Evolutionary conservation across 2,329 filamentous ascomycete species (phyloP).

Genomic region (Stylonectria norvegica): DNA sequence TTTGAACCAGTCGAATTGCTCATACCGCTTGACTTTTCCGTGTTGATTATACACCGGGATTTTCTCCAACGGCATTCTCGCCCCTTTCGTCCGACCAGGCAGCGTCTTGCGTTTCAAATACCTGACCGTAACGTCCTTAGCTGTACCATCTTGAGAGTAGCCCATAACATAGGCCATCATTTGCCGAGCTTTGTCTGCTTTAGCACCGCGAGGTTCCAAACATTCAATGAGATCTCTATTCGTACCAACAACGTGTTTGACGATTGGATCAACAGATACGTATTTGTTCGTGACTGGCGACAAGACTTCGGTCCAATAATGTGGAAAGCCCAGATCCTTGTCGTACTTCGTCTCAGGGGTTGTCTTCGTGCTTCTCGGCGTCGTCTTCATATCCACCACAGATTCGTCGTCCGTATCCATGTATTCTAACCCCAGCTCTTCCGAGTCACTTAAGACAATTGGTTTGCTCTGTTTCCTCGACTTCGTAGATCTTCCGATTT

Average conservation of each 20-base stretch:
- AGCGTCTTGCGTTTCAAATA: slow-evolving; percentile 80
- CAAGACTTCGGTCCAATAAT: slow-evolving; percentile 90
- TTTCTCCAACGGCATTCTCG: slow-evolving; percentile 74
- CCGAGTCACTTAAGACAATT: slow-evolving; percentile 37
- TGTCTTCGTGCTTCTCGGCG: slow-evolving; percentile 36
- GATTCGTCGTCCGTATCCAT: slow-evolving; percentile 57
- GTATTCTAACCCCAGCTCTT: slow-evolving; percentile 41
- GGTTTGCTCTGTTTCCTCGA: slow-evolving; percentile 5
- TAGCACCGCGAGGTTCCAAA: slow-evolving; percentile 78
- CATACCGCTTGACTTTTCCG: slow-evolving; percentile 73
- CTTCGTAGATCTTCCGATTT: slow-evolving; percentile 10
- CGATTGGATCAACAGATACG: slow-evolving; percentile 72
- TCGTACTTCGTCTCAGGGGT: slow-evolving; percentile 56
- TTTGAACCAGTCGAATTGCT: slow-evolving; percentile 86
- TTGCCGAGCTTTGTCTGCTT: slow-evolving; percentile 82
- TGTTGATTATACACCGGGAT: slow-evolving; percentile 73
- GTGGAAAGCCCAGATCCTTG: slow-evolving; percentile 74
- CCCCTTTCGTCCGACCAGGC: slow-evolving; percentile 86
- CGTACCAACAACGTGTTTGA: slow-evolving; percentile 65
- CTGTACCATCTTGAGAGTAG: slow-evolving; percentile 77
- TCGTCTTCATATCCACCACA: slow-evolving; percentile 51
- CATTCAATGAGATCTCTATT: slow-evolving; percentile 68
- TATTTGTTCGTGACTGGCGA: slow-evolving; percentile 78
- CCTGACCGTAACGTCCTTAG: slow-evolving; percentile 90
- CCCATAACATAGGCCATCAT: slow-evolving; percentile 87